phyloP scores from a whole-genome alignment of 192 early-diverging fungal genomes.

The Phlyctochytrium arcticum region DNA sequence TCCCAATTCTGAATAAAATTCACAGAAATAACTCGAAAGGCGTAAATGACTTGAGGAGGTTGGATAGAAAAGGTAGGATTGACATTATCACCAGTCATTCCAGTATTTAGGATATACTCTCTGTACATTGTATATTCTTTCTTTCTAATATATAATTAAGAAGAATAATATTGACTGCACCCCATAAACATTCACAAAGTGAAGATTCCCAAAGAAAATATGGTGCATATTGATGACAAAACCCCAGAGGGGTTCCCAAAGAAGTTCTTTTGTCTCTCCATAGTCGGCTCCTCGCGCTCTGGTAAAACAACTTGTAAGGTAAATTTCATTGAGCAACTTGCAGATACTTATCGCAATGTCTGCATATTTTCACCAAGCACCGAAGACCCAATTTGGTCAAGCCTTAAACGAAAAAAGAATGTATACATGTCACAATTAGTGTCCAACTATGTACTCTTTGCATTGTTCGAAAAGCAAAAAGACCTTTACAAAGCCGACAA shows the following conservation, averaged over 20 bases:
- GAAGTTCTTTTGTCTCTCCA: not conserved
- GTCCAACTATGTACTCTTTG: not conserved
- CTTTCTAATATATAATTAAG: not conserved
- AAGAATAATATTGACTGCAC: not conserved
- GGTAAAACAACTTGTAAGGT: not conserved
- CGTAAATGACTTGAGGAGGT: not conserved
- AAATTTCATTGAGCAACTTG: not conserved
- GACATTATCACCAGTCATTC: not conserved
- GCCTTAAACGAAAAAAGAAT: no score
- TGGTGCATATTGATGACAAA: not conserved
- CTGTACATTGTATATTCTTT: not conserved
- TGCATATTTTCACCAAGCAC: not conserved
- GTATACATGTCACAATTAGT: not conserved
- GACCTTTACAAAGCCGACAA: not conserved
- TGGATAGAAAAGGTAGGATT: not conserved
- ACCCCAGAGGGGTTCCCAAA: not conserved
- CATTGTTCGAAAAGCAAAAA: not conserved
- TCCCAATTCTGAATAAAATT: slow-evolving; percentile 3
- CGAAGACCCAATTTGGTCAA: not conserved
- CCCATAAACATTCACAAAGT: not conserved
- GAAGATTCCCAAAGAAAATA: slow-evolving; percentile 4
- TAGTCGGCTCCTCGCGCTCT: slow-evolving; percentile 4
- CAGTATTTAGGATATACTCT: not conserved
- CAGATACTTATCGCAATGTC: not conserved
- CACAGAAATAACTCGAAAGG: not conserved